Conservation (phyloP, 2,329 filamentous ascomycete species). For the Sporothrix sp. region DNA sequence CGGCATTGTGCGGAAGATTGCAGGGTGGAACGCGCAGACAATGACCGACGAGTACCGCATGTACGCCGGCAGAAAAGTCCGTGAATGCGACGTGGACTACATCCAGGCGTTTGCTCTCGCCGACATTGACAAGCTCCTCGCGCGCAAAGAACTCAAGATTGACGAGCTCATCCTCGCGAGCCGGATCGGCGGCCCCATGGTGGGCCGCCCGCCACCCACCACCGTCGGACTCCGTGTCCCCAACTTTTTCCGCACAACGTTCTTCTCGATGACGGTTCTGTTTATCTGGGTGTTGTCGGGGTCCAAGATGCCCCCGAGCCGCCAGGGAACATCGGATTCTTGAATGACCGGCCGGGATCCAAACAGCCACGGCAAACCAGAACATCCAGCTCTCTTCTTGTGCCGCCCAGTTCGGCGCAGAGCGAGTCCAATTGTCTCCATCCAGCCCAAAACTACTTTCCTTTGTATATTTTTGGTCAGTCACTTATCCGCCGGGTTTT, state of each 20-base stretch:
- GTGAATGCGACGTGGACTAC: slow-evolving; percentile 51
- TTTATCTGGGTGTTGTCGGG: slow-evolving; percentile 30
- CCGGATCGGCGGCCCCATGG: not conserved
- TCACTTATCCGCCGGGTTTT: too few relatives aligned
- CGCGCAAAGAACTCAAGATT: slow-evolving; percentile 9
- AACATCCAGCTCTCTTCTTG: too few relatives aligned
- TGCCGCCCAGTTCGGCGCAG: too few relatives aligned
- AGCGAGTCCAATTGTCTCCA: too few relatives aligned
- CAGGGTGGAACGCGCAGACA: slow-evolving; percentile 54
- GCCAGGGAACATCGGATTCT: not conserved
- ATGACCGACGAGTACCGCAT: slow-evolving; percentile 64
- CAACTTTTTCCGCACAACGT: slow-evolving; percentile 34
- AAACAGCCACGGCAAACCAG: too few relatives aligned
- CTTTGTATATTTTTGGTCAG: too few relatives aligned
- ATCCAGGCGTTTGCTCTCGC: slow-evolving; percentile 40
- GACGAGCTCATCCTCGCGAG: not conserved
- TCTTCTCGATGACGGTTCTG: slow-evolving; percentile 34
- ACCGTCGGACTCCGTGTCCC: slow-evolving; percentile 22
- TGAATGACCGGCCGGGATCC: too few relatives aligned
- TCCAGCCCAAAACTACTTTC: too few relatives aligned
- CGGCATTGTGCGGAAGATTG: slow-evolving; percentile 64
- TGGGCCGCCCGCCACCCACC: slow-evolving; percentile 11
- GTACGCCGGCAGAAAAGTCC: slow-evolving; percentile 52
- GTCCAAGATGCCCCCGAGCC: slow-evolving; percentile 12
- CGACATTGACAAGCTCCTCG: slow-evolving; percentile 27